These are phyloP conservation scores for Geotrichum bryndzae DNA, from an alignment of 1,139 yeast species.

Conservation along the genomic window DNA sequence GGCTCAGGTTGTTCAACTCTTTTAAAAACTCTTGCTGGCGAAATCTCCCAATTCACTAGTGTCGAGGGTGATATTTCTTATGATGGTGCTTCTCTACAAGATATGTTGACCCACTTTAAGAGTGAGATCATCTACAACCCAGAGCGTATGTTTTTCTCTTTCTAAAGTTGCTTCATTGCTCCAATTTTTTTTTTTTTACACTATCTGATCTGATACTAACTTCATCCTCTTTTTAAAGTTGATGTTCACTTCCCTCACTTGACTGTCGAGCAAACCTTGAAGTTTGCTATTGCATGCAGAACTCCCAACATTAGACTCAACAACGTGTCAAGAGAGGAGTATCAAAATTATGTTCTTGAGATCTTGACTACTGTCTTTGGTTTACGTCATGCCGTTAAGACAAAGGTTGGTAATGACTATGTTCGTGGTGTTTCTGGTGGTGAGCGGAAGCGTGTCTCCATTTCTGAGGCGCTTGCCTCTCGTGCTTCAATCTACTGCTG, in stretches of 20 bases:
- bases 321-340: constrained; percentile 43
- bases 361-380: constrained; percentile 51
- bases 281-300: constrained; percentile 52
- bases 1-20: constrained; percentile 62
- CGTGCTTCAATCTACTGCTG: constrained; percentile 54
- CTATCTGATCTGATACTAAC: constrained; percentile 56
- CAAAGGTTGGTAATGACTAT: constrained; percentile 53
- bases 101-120: constrained; percentile 44
- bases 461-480: constrained; percentile 54
- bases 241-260: constrained; percentile 33
- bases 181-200: constrained; percentile 43
- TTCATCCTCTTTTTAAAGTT: constrained; percentile 50
- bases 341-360: constrained; percentile 43
- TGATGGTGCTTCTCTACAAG: constrained; percentile 45
- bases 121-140: constrained; percentile 53
- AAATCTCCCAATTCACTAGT: constrained; percentile 37
- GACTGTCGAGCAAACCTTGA: constrained; percentile 54
- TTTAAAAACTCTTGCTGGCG: constrained; percentile 49
- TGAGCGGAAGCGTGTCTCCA: constrained; percentile 53
- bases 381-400: constrained; percentile 46
- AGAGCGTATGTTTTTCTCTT: constrained; percentile 31
- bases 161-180: constrained; percentile 23
- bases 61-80: constrained; percentile 41
- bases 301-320: constrained; percentile 49
- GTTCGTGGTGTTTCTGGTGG: constrained; percentile 59